Conservation (phyloP, 2,329 filamentous ascomycete species). For the Fusarium sublunatum region DNA sequence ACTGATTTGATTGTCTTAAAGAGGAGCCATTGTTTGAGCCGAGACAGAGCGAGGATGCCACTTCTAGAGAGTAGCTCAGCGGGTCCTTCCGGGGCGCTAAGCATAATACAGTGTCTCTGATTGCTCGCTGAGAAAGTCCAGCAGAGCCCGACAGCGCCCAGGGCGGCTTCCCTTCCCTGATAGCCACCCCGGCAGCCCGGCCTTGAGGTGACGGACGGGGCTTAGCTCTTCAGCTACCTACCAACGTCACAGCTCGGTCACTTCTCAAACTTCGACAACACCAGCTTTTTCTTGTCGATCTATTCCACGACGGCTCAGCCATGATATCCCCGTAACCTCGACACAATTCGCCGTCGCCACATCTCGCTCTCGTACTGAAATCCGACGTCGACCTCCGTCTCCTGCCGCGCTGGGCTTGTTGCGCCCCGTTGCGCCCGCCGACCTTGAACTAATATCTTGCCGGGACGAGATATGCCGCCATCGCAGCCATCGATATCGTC, state of each 20-base stretch:
- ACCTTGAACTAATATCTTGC: slow-evolving; percentile 30
- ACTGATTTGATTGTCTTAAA: slow-evolving; percentile 2
- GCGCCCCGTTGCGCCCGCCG: slow-evolving; percentile 25
- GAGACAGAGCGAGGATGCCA: slow-evolving; percentile 42
- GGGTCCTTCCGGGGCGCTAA: slow-evolving; percentile 46
- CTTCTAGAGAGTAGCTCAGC: slow-evolving; percentile 32
- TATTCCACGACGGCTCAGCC: slow-evolving; percentile 21
- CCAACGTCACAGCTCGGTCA: slow-evolving; percentile 41
- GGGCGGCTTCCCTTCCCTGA: slow-evolving; percentile 35
- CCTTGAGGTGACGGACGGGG: slow-evolving; percentile 10
- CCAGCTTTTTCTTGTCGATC: slow-evolving; percentile 27
- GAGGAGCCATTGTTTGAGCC: slow-evolving; percentile 40
- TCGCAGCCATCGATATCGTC: slow-evolving; percentile 38
- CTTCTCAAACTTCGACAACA: slow-evolving; percentile 32
- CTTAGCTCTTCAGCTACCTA: slow-evolving; percentile 27
- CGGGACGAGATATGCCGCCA: slow-evolving; percentile 51
- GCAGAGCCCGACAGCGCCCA: slow-evolving; percentile 23
- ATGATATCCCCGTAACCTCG: slow-evolving; percentile 42
- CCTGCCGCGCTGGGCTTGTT: slow-evolving; percentile 23
- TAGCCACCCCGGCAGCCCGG: slow-evolving; percentile 22
- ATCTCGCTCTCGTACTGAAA: slow-evolving; percentile 11
- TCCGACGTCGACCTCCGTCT: slow-evolving; percentile 15
- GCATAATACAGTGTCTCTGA: slow-evolving; percentile 46
- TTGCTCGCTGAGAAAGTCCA: slow-evolving; percentile 35
- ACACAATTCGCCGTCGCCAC: slow-evolving; percentile 6